Percentiles rank a stretch among this genome's conserved stretches.
These are phyloP conservation scores for Thymus quinquecostatus DNA, from an alignment of 257 asterid species.

Conservation along the genomic window DNA sequence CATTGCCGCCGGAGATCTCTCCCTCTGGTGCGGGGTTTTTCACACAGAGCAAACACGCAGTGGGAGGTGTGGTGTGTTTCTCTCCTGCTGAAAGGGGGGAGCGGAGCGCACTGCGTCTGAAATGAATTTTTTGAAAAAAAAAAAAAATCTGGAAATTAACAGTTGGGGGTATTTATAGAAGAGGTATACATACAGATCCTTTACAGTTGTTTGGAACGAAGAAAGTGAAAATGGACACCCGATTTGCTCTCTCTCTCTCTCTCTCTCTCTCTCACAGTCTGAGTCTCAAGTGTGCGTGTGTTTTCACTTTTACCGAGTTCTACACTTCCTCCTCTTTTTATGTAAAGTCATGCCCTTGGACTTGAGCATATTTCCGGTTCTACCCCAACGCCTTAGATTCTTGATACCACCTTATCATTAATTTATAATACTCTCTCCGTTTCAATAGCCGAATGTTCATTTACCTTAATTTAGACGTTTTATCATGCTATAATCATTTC, in stretches of 20 bases:
- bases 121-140: background rate
- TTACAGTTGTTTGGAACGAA: conserved; percentile 36
- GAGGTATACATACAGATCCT: too few species aligned
- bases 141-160: background rate
- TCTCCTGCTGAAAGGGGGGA: conserved; percentile 1
- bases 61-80: background rate
- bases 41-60: conserved; percentile 26
- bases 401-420: too few species aligned
- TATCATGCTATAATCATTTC: too few species aligned
- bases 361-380: conserved; percentile 1
- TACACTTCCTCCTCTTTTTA: background rate
- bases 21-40: conserved; percentile 10
- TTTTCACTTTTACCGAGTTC: conserved; percentile 22
- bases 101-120: background rate
- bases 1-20: conserved; percentile 60
- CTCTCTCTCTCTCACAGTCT: background rate
- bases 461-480: too few species aligned
- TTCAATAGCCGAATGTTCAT: too few species aligned
- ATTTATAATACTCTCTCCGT: too few species aligned
- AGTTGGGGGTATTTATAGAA: conserved; percentile 22
- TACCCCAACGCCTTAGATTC: background rate
- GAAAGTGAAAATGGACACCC: conserved; percentile 32
- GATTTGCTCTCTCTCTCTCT: background rate
- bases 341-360: background rate
- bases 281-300: background rate